Evolutionary conservation across 805 yeast species (phyloP), one percentile per base, ranked within the genome.

Genomic region (Wickerhamomyces rabaulensis): DNA sequence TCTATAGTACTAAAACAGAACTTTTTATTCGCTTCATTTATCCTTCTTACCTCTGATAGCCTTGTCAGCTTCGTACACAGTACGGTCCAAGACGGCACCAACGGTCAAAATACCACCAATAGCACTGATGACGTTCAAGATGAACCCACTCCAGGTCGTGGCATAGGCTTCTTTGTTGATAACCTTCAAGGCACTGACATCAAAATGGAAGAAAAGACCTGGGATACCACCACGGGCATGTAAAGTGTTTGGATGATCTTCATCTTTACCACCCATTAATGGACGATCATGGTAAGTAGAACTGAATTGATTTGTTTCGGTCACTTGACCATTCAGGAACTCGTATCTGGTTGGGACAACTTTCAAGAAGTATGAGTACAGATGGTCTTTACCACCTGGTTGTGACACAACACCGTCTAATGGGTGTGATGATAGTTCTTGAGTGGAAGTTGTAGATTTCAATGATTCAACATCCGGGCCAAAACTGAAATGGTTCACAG

Each of bases 61-160:
- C 64, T 79, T 80, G 61, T 90, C 91, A 1, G 96, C 96, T 12
- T 87, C 92, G 79, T 87, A 90, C 5, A 90, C 85, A 3, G 95
- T 82, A 49, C 89, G 78, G 64, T 94, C 99, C 41, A 91, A 65
- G 33, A 91, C 79, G 0, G 97, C 84, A 9, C 96, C 98, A 23
- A 92, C 90, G 23, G 97, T 91, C 49, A 94, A 71, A 10, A 94
- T 90, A 41, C 98, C 97, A 9, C 97, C 98, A 37, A 92, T 76
- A 8, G 95, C 88, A 46, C 96, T 85, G 54, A 94, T 80, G 23
- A 87, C 87, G 31, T 91, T 89, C 49, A 90, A 69, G 22, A 89
- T 58, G 61, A 91, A 90, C 2, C 90, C 87, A 26, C 91, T 83
- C 83, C 94, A 86, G 2, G 94, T 76, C 62, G 82, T 84, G 16